Percentiles rank a stretch among this genome's conserved stretches.
Evolutionary conservation across 495 filamentous ascomycete genomes (phyloP).

Genomic region (Neurospora tetrasperma): DNA sequence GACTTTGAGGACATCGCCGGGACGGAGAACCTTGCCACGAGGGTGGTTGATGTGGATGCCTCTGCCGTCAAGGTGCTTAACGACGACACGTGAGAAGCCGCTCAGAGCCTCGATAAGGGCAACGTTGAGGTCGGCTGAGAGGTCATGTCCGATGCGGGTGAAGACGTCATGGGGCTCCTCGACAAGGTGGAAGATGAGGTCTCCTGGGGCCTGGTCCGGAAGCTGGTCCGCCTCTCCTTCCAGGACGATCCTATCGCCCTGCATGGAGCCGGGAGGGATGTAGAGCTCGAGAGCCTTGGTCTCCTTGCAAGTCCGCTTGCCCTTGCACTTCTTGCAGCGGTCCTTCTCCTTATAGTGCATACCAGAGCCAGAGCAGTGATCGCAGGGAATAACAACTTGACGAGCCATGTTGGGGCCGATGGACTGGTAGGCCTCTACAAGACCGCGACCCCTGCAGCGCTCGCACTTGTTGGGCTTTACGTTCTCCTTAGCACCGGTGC

Average conservation of each 20-base stretch:
- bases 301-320: conserved; percentile 64
- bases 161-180: conserved; percentile 77
- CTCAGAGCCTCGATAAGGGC: conserved; percentile 75
- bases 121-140: conserved; percentile 68
- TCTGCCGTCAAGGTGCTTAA: conserved; percentile 89
- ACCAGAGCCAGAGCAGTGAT: conserved; percentile 70
- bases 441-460: conserved; percentile 67
- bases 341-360: conserved; percentile 87
- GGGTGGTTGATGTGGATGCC: conserved; percentile 74
- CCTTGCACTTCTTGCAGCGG: conserved; percentile 97
- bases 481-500: conserved; percentile 83
- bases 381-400: conserved; percentile 61
- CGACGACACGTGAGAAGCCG: conserved; percentile 80
- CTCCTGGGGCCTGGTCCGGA: conserved; percentile 82
- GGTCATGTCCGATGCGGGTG: conserved; percentile 68
- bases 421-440: conserved; percentile 58
- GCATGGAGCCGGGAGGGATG: conserved; percentile 78
- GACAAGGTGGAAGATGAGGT: conserved; percentile 78
- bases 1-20: conserved; percentile 75
- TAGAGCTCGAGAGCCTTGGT: conserved; percentile 94
- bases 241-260: conserved; percentile 82
- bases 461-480: conserved; percentile 78
- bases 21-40: conserved; percentile 63
- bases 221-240: conserved; percentile 93
- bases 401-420: conserved; percentile 77